These are phyloP conservation scores for Leptographium flavum DNA, from an alignment of 2,329 filamentous ascomycete genomes.

Conservation along the genomic window DNA sequence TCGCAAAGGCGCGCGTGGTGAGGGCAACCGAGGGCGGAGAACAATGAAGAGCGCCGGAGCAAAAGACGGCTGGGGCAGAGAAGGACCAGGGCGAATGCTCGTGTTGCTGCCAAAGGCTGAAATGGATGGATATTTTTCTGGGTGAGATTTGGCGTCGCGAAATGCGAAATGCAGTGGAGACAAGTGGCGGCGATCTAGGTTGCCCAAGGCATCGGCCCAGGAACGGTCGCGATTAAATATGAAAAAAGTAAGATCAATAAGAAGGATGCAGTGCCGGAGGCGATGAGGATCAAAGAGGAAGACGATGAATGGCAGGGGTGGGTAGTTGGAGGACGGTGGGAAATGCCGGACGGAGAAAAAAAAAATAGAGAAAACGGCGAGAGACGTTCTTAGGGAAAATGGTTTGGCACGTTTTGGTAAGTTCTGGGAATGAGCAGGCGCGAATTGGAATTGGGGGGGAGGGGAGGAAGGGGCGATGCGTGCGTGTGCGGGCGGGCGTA, in stretches of 20 bases:
- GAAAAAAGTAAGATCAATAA: not conserved
- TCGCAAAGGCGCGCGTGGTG: no score
- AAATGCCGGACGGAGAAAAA: no score
- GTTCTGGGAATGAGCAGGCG: not conserved
- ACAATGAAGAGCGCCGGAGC: no score
- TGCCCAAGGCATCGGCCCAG: not conserved
- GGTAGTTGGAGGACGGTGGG: not conserved
- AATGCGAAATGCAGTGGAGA: constrained; percentile 7
- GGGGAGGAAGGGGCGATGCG: not conserved
- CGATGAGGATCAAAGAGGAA: not conserved
- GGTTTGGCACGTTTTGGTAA: not conserved
- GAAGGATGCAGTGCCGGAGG: not conserved
- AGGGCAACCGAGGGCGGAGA: no score
- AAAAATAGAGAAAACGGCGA: no score
- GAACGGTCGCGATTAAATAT: not conserved
- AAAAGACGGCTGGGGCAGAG: no score
- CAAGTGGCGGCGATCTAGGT: constrained; percentile 1
- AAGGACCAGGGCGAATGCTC: not conserved
- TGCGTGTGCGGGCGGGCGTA: not conserved
- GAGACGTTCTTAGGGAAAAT: no score
- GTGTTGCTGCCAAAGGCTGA: no score
- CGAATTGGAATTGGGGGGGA: constrained; percentile 2
- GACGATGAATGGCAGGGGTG: not conserved
- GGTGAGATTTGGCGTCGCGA: constrained; percentile 5
- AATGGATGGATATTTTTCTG: not conserved